Base-by-base conservation (phyloP, 371 early-diverging fungal species). In the Globomyces sp. region DNA sequence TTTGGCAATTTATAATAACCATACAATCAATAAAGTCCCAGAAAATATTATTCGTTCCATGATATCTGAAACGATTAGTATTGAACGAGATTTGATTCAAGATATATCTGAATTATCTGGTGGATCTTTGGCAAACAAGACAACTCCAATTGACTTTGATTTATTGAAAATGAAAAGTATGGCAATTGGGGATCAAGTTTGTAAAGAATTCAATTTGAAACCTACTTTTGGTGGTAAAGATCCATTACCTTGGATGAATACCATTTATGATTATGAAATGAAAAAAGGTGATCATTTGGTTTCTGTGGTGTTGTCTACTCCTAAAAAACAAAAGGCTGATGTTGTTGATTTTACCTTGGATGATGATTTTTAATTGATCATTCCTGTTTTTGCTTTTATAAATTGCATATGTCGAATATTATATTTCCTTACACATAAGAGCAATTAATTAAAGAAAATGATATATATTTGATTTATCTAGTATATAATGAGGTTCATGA, bases 131-230 rank as follows among this genome's bases (percentile, higher is more conserved):
- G 8, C 48, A 10, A 10, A 66, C 4, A 9, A 8, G 39, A 57
- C 58, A 8, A 39, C 8, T 6, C 5, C 58, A 8, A 44, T 68
- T 24, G 42, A 49, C 1, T 9, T 37, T 40, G 61, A 42, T 4
- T 51, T 39, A 36, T 50, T 68, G 37, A 64, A 63, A 64, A 45
- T 46, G 11, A 41, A 37, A 11, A 34, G 40, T 1, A 34, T 52
- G 68, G 39, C 11, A 9, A 6, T 42, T 39, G 65, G 57, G 3
- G 63, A 68, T 41, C 34, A 37, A 4, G 2, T 42, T 3, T 37
- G 40, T 2, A 44, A 3, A 36, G 34, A 36, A 24, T 39, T 66
- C 11, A 58, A 53, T 87, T 63, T 83, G 84, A 11, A 13, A 6
- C 40, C 8, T 5, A 36, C 45, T 9, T 61, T 39, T 45, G 11